Percentiles rank a stretch among this genome's conserved stretches.
phyloP scores from a whole-genome alignment of 257 asterid genomes.

The Solanum etuberosum region DNA sequence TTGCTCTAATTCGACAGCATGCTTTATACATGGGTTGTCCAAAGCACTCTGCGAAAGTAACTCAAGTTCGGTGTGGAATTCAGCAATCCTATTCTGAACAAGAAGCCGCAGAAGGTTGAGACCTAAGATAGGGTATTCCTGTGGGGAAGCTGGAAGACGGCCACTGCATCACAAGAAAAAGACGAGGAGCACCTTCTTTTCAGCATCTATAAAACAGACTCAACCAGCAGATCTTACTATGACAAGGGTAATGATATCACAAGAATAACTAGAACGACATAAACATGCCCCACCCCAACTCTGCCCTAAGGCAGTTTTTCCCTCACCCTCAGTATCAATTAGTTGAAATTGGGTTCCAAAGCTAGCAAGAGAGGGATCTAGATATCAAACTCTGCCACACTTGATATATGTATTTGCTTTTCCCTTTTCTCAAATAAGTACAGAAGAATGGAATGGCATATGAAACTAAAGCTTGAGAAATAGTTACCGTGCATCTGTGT shows the following conservation, averaged over 20 bases:
- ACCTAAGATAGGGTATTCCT: conserved; percentile 87
- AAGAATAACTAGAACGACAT: not conserved
- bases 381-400: not conserved
- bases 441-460: not conserved
- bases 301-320: not conserved
- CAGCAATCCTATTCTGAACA: conserved; percentile 94
- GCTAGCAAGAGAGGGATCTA: not conserved
- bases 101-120: conserved; percentile 97
- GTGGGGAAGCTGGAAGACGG: conserved; percentile 66
- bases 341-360: not conserved
- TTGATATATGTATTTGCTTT: not conserved
- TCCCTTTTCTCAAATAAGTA: not conserved
- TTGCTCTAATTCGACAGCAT: conserved; percentile 94
- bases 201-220: not conserved
- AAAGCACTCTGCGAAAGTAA: conserved; percentile 65
- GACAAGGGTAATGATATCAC: not conserved
- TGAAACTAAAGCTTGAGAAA: not conserved
- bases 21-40: conserved; percentile 86
- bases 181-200: not conserved
- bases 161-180: conserved; percentile 40
- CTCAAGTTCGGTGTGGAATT: conserved; percentile 93
- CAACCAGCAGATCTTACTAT: not conserved
- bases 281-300: not conserved
- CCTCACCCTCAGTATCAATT: not conserved
- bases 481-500: conserved; percentile 81